Evolutionary conservation across 768 basidiomycete genomes (phyloP).

Genomic region (Hortiboletus flavorubellus): DNA sequence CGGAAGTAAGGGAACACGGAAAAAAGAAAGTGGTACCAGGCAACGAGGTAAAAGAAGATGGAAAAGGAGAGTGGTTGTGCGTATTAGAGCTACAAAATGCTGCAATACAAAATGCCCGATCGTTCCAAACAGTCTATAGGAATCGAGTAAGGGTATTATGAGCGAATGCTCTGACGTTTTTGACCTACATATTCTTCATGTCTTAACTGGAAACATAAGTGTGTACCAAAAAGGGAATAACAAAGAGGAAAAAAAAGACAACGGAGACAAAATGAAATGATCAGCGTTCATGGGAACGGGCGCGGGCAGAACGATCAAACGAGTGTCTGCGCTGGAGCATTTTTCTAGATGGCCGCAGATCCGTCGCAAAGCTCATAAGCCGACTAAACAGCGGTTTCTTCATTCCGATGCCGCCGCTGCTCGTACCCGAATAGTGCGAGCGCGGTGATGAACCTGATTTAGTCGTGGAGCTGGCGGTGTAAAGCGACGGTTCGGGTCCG

Average conservation of each 20-base stretch:
- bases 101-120: slow-evolving; percentile 19
- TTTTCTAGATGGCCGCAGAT: slow-evolving; percentile 39
- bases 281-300: slow-evolving; percentile 24
- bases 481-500: slow-evolving; percentile 48
- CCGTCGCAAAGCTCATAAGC: slow-evolving; percentile 50
- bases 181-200: slow-evolving; percentile 7
- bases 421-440: slow-evolving; percentile 31
- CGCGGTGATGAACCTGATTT: slow-evolving; percentile 54
- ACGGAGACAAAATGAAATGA: neutral
- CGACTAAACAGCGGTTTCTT: slow-evolving; percentile 64
- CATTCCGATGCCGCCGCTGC: slow-evolving; percentile 25
- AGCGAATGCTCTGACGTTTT: slow-evolving; percentile 2
- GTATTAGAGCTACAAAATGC: slow-evolving; percentile 29
- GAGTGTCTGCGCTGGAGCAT: slow-evolving; percentile 52
- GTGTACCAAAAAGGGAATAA: neutral
- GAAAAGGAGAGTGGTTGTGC: slow-evolving; percentile 21
- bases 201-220: slow-evolving; percentile 6
- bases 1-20: neutral
- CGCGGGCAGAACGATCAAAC: slow-evolving; percentile 24
- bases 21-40: slow-evolving; percentile 9
- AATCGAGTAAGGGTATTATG: slow-evolving; percentile 8
- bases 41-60: neutral
- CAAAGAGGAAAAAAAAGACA: neutral
- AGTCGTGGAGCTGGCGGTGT: slow-evolving; percentile 56
- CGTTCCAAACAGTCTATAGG: slow-evolving; percentile 23